Evolutionary conservation across 257 asterid genomes (phyloP).

Genomic region (Scutellaria galericulata): DNA sequence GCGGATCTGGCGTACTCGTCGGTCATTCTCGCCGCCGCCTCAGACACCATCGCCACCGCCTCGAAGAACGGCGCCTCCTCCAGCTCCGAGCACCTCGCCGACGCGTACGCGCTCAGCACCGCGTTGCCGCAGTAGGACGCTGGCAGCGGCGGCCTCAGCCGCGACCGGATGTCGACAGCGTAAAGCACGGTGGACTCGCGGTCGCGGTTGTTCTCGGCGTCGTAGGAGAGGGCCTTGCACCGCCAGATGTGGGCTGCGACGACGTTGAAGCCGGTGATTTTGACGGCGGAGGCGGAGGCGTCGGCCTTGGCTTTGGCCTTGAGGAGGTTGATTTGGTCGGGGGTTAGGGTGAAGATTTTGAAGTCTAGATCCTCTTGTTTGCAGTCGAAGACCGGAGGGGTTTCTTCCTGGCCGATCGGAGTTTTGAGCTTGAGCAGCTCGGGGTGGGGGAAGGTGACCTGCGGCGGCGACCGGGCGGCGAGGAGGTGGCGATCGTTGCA

Average conservation of each 20-base stretch:
- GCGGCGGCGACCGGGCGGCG: slow-evolving; percentile 84
- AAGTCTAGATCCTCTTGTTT: slow-evolving; percentile 57
- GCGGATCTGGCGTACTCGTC: slow-evolving; percentile 79
- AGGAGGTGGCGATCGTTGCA: slow-evolving; percentile 70
- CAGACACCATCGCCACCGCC: slow-evolving; percentile 57
- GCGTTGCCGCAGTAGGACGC: slow-evolving; percentile 74
- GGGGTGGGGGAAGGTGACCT: slow-evolving; percentile 79
- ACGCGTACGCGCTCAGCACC: slow-evolving; percentile 68
- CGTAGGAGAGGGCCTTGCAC: slow-evolving; percentile 73
- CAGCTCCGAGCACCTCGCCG: slow-evolving; percentile 55
- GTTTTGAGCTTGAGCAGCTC: slow-evolving; percentile 70
- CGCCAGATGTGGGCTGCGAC: slow-evolving; percentile 80
- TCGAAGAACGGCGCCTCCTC: slow-evolving; percentile 56
- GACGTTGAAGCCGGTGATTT: slow-evolving; percentile 70
- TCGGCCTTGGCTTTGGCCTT: slow-evolving; percentile 53
- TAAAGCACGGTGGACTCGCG: slow-evolving; percentile 61
- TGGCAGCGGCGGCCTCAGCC: slow-evolving; percentile 73
- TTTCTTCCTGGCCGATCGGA: slow-evolving; percentile 53
- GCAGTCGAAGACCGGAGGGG: slow-evolving; percentile 56
- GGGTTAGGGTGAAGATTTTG: slow-evolving; percentile 58
- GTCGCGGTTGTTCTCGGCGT: slow-evolving; percentile 22
- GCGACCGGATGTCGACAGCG: slow-evolving; percentile 70
- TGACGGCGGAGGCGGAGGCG: slow-evolving; percentile 28
- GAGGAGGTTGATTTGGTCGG: slow-evolving; percentile 47
- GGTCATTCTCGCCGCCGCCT: slow-evolving; percentile 64